Conservation (phyloP, 2,329 filamentous ascomycete species). For the Neurospora crassa region DNA sequence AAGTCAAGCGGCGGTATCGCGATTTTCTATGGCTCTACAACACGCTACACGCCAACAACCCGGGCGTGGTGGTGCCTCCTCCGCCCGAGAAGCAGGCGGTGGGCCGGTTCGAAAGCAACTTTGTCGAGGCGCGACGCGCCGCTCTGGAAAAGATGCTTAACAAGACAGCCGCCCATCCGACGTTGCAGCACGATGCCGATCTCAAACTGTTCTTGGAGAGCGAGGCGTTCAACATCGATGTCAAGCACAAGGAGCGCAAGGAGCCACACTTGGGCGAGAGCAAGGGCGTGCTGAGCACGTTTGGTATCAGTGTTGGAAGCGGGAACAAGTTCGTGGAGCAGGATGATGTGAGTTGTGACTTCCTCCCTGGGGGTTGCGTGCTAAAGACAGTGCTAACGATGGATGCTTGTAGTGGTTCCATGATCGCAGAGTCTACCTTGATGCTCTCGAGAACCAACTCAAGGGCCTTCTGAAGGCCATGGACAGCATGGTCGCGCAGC, state of each 20-base stretch:
- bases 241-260: conserved; percentile 94
- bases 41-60: conserved; percentile 86
- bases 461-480: conserved; percentile 63
- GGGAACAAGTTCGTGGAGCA: conserved; percentile 92
- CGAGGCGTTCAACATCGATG: conserved; percentile 88
- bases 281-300: conserved; percentile 83
- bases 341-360: conserved; percentile 58
- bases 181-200: conserved; percentile 85
- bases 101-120: conserved; percentile 90
- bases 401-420: conserved; percentile 71
- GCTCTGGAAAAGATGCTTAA: conserved; percentile 97
- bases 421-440: conserved; percentile 87
- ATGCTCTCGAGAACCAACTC: conserved; percentile 33
- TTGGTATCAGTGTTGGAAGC: conserved; percentile 69
- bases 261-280: conserved; percentile 79
- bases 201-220: conserved; percentile 96
- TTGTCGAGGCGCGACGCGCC: conserved; percentile 84
- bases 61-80: conserved; percentile 87
- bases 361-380: neutral
- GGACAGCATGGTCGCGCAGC: conserved; percentile 83
- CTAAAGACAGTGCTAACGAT: conserved; percentile 1
- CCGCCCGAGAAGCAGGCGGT: conserved; percentile 97
- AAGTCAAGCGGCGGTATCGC: conserved; percentile 85
- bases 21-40: conserved; percentile 98
- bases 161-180: conserved; percentile 82